phyloP scores from a whole-genome alignment of 2,329 filamentous ascomycete genomes.

The Ophiostoma novo-ulmi region DNA sequence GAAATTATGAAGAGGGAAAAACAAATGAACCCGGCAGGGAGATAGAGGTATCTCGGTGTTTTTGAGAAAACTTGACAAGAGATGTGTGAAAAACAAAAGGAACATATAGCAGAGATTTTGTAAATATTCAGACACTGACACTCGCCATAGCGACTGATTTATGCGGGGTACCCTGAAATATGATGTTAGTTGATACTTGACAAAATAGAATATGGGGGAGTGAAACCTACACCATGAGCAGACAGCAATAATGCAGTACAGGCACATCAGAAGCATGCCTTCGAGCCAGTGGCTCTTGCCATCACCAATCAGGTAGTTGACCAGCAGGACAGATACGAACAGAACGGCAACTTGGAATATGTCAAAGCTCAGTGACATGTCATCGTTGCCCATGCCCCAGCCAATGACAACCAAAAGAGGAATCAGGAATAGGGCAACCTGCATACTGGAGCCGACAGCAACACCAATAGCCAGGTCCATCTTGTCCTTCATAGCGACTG shows the following conservation, averaged over 20 bases:
- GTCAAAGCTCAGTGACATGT: conserved; percentile 81
- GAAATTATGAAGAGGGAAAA: background rate
- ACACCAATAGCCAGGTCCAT: conserved; percentile 80
- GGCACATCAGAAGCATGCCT: conserved; percentile 67
- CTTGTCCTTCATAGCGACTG: conserved; percentile 76
- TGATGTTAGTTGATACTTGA: conserved; percentile 12
- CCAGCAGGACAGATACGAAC: conserved; percentile 76
- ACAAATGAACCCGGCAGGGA: background rate
- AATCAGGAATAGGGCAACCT: conserved; percentile 74
- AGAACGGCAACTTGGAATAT: conserved; percentile 82
- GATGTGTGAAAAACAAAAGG: background rate
- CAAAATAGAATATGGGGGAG: background rate
- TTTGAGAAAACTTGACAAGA: too few relatives aligned
- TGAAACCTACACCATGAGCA: conserved; percentile 52
- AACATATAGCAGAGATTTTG: too few relatives aligned
- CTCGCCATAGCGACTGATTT: background rate
- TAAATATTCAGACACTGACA: background rate
- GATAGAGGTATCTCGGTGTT: background rate
- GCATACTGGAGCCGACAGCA: conserved; percentile 73
- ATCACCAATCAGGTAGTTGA: conserved; percentile 81
- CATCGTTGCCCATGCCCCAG: conserved; percentile 65
- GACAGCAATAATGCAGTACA: conserved; percentile 73
- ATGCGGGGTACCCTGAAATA: conserved; percentile 23
- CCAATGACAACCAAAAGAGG: conserved; percentile 71
- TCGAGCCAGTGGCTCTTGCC: conserved; percentile 81